Evolutionary conservation across 371 early-diverging fungal species (phyloP).

Genomic region (Lichtheimia ornata): DNA sequence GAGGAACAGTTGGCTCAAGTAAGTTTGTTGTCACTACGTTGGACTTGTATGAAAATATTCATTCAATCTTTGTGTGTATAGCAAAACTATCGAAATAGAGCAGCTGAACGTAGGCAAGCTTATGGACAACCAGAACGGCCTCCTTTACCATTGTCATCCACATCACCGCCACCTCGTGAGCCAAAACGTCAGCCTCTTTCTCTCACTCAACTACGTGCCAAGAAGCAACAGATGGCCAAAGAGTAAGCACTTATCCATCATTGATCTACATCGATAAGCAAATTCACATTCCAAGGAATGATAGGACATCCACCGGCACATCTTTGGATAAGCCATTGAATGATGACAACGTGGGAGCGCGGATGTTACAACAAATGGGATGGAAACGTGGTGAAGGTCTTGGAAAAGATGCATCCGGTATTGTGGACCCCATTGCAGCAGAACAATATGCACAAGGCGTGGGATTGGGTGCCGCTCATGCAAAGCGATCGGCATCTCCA

Average conservation of each 20-base stretch:
- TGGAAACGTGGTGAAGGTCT: conserved; percentile 50
- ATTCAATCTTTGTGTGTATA: conserved; percentile 2
- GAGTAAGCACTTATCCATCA: not conserved
- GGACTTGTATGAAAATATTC: conserved; percentile 1
- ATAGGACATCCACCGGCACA: conserved; percentile 17
- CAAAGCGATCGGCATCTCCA: conserved; percentile 6
- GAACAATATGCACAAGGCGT: conserved; percentile 41
- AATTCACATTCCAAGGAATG: no score
- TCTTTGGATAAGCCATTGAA: conserved; percentile 32
- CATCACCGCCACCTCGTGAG: not conserved
- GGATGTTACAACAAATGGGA: conserved; percentile 46
- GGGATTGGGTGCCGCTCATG: conserved; percentile 31
- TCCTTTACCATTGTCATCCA: not conserved
- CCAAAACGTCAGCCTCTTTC: not conserved
- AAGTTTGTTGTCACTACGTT: conserved; percentile 16
- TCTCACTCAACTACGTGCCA: not conserved
- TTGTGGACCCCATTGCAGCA: conserved; percentile 43
- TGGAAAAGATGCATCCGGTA: conserved; percentile 42
- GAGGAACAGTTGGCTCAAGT: conserved; percentile 30
- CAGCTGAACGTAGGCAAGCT: conserved; percentile 69
- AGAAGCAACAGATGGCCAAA: conserved; percentile 5
- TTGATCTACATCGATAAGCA: no score
- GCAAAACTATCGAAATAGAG: conserved; percentile 65
- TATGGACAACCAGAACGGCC: conserved; percentile 53
- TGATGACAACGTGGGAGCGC: conserved; percentile 45